Conservation (phyloP, 2,329 filamentous ascomycete species). For the Ascochyta koolunga region DNA sequence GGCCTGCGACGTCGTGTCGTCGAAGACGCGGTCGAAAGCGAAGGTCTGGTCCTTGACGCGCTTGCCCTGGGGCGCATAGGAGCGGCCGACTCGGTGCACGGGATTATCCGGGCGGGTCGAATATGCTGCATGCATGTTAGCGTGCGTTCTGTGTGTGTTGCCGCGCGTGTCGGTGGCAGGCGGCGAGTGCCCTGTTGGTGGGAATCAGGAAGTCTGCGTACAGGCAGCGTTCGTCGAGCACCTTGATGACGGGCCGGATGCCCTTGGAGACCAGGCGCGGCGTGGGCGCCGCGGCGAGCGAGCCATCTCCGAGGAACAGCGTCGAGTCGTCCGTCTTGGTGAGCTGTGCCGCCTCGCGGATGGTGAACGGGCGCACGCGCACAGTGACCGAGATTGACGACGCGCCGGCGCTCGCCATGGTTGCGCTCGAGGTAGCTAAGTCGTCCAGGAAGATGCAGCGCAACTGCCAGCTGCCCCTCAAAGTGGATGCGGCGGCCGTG, state of each 20-base stretch:
- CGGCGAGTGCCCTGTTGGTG: too few species aligned
- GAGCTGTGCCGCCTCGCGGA: slow-evolving; percentile 93
- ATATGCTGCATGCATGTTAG: slow-evolving; percentile 68
- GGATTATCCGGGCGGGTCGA: slow-evolving; percentile 95
- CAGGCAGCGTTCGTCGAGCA: slow-evolving; percentile 95
- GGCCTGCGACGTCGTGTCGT: slow-evolving; percentile 88
- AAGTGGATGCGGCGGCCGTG: slow-evolving; percentile 13
- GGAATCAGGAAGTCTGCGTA: too few species aligned
- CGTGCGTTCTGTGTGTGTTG: slow-evolving; percentile 2
- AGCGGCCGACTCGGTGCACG: slow-evolving; percentile 83
- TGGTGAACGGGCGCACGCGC: slow-evolving; percentile 72
- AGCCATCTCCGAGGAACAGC: slow-evolving; percentile 95
- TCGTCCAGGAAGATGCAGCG: slow-evolving; percentile 18
- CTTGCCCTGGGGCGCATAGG: slow-evolving; percentile 74
- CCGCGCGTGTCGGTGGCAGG: neutral
- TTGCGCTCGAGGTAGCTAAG: slow-evolving; percentile 24
- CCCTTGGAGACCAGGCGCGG: slow-evolving; percentile 87
- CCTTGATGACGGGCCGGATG: slow-evolving; percentile 89
- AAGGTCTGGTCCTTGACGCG: slow-evolving; percentile 98
- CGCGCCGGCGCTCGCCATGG: slow-evolving; percentile 52
- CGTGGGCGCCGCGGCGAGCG: slow-evolving; percentile 82
- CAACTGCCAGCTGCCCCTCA: slow-evolving; percentile 24
- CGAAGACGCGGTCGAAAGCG: slow-evolving; percentile 94
- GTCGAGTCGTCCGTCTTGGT: slow-evolving; percentile 80
- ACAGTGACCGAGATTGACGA: slow-evolving; percentile 61